Base-by-base conservation (phyloP, 202 grass and related monocot genomes). In the Schoenoplectus triqueter region DNA sequence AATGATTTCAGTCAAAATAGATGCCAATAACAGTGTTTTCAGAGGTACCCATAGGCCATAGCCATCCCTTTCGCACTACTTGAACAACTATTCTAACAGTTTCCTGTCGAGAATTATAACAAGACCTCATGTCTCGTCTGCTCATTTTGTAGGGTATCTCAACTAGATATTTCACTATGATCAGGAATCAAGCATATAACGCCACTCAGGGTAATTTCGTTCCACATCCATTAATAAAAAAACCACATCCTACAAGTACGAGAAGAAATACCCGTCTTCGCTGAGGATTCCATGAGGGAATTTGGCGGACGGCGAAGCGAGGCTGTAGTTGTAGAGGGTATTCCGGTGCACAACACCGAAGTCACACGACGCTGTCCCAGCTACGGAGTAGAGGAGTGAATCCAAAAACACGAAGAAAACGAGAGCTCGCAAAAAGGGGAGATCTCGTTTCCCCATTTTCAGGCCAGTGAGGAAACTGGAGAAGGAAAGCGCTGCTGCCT, bases 281-380 rank as follows among this genome's bases (percentile, higher is more conserved):
- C 93, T 99, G 86, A 91, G 96, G 70, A 92, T 69, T 40, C 93
- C 96, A 85, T 96, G 96, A 62, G 81, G 93, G 81, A 92, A 92
- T 73, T 82, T 80, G 44, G 82, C 64, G 40, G 91, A 91, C 60
- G 87, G 93, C 80, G 90, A 85, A 10, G 95, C 84, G 85, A 95
- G 89, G 69, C 59, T 86, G 90, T 95, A 98, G 90, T 86, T 92
- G 84, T 92, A 98, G 49, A 95, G 67, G 52, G 72, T 83, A 61
- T 86, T 66, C 5, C 87, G 62, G 18, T 69, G 75, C 5, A 5
- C 79, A 71, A 92, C 86, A 60, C 88, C 85, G 70, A 94, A 64
- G 41, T 96, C 91, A 87, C 96, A 99, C 39, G 86, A 69, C 60
- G 71, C 83, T 7, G 47, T 80, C 18, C 61, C 83, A 6, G 46